Evolutionary conservation across 305 asterid species (phyloP), one percentile per base, ranked within the genome.

Genomic region (Solanum hybrid): DNA sequence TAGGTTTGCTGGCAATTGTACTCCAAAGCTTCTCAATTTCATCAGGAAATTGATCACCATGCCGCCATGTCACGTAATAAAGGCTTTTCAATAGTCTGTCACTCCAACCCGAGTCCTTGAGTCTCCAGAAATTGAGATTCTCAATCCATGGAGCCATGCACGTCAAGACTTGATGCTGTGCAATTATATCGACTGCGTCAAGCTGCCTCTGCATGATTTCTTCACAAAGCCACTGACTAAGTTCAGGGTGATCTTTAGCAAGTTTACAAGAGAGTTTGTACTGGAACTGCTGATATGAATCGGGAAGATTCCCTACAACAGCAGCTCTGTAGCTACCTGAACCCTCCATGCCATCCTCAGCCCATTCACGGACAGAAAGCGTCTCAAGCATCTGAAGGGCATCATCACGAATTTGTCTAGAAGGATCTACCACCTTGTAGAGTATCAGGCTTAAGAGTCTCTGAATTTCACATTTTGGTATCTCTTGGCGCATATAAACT

Each of bases 111-210:
- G 99, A 98, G 89, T 97, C 99, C 93, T 98, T 97, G 89, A 98
- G 93, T 93, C 95, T 98, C 99, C 99, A 98, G 92, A 98, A 98
- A 92, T 98, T 97, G 86, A 98, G 98, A 93, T 98, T 98, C 92
- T 98, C 99, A 74, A 98, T 98, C 99, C 99, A 98, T 0, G 99
- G 99, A 90, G 99, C 99, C 99, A 98, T 98, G 96, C 99, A 98
- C 71, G 99, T 98, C 89, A 98, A 93, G 89, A 98, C 99, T 93
- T 98, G 99, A 92, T 98, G 99, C 91, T 98, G 99, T 71, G 99
- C 99, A 89, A 98, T 98, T 91, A 98, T 97, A 94, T 98, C 99
- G 29, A 98, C 99, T 7, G 99, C 99, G 78, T 98, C 99, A 73
- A 98, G 99, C 89, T 98, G 99, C 92, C 99, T 95, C 93, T 93